A percentile compares a stretch with the other conserved stretches of the same genome.
Evolutionary conservation across 345 rosid genomes (phyloP).

Genomic region (Salix suchowensis): DNA sequence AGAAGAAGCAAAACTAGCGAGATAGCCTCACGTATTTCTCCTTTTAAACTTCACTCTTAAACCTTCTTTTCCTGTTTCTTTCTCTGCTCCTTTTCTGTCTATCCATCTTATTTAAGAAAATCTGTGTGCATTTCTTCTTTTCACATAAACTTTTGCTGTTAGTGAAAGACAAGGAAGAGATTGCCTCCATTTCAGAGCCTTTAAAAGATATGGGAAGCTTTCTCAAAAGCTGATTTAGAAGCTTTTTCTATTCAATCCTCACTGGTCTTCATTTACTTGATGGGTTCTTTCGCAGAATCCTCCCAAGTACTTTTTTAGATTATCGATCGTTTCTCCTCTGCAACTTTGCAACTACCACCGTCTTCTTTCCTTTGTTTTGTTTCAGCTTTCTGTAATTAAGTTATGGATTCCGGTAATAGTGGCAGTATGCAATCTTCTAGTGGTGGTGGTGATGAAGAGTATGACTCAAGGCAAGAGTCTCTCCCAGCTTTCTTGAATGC

Average conservation of each 20-base stretch:
- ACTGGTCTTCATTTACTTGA: constrained; percentile 12
- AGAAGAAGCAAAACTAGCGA: not conserved
- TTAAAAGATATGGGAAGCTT: constrained; percentile 16
- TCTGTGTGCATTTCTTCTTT: constrained; percentile 14
- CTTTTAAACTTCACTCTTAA: not conserved
- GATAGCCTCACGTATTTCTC: not conserved
- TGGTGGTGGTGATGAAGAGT: constrained; percentile 62
- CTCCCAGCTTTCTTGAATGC: constrained; percentile 31
- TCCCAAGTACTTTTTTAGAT: not conserved
- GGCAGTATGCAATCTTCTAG: constrained; percentile 73
- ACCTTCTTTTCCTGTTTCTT: not conserved
- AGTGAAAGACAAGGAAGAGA: constrained; percentile 20
- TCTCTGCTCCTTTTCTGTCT: not conserved
- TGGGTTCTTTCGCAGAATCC: constrained; percentile 11
- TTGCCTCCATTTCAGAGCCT: constrained; percentile 20
- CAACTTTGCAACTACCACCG: constrained; percentile 14
- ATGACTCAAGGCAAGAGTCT: constrained; percentile 47
- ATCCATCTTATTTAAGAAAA: not conserved
- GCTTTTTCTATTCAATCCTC: not conserved
- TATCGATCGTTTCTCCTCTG: not conserved
- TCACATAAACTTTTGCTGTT: constrained; percentile 13
- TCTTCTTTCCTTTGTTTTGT: constrained; percentile 2
- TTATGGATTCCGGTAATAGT: constrained; percentile 81
- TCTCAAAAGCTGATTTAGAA: constrained; percentile 25
- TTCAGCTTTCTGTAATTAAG: not conserved